A percentile compares a stretch with the other conserved stretches of the same genome.
Conservation (phyloP, 495 filamentous ascomycete genomes). For the Viridothelium virens region DNA sequence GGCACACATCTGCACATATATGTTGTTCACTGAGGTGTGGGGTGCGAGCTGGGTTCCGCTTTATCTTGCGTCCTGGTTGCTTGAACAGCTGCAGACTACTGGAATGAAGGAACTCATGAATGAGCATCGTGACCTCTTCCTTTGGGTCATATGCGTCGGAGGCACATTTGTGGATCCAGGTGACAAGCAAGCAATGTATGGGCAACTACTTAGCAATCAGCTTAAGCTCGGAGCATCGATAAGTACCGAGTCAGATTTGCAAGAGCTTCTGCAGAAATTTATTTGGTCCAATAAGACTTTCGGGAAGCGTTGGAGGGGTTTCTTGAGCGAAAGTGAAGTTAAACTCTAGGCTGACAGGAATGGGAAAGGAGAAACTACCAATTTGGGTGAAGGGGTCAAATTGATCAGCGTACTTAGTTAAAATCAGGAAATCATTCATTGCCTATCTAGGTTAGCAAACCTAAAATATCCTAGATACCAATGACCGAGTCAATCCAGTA, state of each 20-base stretch:
- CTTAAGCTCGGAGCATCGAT: background rate
- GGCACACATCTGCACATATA: background rate
- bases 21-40: slow-evolving; percentile 1
- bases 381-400: no score
- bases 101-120: background rate
- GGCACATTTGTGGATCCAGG: background rate
- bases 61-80: background rate
- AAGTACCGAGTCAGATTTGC: background rate
- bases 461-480: no score
- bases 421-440: no score
- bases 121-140: background rate
- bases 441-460: no score
- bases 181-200: background rate
- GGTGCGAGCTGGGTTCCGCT: background rate
- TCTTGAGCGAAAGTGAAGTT: no score
- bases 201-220: background rate
- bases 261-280: background rate
- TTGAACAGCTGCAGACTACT: background rate
- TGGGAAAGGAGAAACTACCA: no score
- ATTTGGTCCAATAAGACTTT: background rate
- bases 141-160: background rate
- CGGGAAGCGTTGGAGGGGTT: background rate
- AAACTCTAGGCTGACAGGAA: no score
- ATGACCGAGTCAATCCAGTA: no score
- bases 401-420: no score